Conservation (phyloP, 352 stramenopile species). For the Aphanomyces euteiches region DNA sequence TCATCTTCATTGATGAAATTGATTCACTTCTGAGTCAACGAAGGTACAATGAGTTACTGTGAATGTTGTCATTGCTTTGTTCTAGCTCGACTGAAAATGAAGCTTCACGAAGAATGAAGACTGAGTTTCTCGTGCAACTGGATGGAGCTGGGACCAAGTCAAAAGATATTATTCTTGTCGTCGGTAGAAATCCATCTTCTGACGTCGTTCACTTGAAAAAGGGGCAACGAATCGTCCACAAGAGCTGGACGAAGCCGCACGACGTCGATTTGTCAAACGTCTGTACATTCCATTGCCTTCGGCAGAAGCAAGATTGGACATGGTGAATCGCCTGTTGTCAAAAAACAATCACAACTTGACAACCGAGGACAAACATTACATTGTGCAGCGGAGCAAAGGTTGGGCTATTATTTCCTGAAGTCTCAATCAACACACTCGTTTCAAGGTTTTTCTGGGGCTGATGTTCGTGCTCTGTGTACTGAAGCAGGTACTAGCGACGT, state of each 20-base stretch:
- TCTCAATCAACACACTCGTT: slow-evolving; percentile 7
- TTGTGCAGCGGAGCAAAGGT: slow-evolving; percentile 86
- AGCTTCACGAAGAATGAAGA: slow-evolving; percentile 96
- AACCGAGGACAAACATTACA: slow-evolving; percentile 78
- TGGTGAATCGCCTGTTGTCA: slow-evolving; percentile 89
- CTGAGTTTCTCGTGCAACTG: slow-evolving; percentile 97
- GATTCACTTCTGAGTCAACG: slow-evolving; percentile 97
- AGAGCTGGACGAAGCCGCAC: slow-evolving; percentile 96
- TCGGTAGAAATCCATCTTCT: slow-evolving; percentile 44
- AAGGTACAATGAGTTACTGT: slow-evolving; percentile 44
- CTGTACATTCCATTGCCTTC: slow-evolving; percentile 97
- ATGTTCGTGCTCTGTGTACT: slow-evolving; percentile 95
- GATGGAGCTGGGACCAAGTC: slow-evolving; percentile 91
- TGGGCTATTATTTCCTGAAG: slow-evolving; percentile 5
- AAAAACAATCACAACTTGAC: slow-evolving; percentile 91
- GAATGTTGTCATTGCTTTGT: not conserved
- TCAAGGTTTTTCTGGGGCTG: slow-evolving; percentile 94
- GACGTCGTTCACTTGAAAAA: slow-evolving; percentile 26
- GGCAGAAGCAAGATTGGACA: slow-evolving; percentile 69
- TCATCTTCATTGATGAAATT: slow-evolving; percentile 99
- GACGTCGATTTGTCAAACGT: slow-evolving; percentile 95
- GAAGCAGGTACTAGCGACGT: slow-evolving; percentile 62
- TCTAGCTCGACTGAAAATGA: slow-evolving; percentile 95
- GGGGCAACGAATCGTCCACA: slow-evolving; percentile 96
- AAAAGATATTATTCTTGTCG: slow-evolving; percentile 88